Evolutionary conservation across 768 basidiomycete genomes (phyloP).

Genomic region (Pleurotus pulmonarius): DNA sequence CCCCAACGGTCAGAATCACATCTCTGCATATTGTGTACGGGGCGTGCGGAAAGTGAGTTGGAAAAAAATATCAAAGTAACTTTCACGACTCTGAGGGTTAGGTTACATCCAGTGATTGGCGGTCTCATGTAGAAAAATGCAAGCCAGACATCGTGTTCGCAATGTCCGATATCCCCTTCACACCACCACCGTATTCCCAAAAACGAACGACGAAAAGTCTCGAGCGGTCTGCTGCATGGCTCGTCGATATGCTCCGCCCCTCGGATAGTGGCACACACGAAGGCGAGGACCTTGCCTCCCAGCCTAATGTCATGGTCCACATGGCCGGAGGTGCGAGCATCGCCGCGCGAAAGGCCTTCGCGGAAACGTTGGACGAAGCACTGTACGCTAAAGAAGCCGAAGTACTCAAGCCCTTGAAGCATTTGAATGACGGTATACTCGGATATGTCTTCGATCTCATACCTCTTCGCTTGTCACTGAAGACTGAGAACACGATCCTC

Average conservation of each 20-base stretch:
- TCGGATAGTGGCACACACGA: slow-evolving; percentile 1
- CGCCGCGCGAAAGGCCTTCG: slow-evolving; percentile 62
- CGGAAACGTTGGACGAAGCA: slow-evolving; percentile 51
- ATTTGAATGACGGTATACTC: slow-evolving; percentile 62
- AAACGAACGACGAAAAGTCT: slow-evolving; percentile 75
- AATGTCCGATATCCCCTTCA: slow-evolving; percentile 67
- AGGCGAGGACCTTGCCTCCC: neutral
- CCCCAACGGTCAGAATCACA: slow-evolving; percentile 56
- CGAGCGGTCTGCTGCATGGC: slow-evolving; percentile 65
- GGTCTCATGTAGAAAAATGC: slow-evolving; percentile 43
- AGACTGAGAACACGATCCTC: slow-evolving; percentile 11
- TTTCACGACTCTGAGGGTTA: slow-evolving; percentile 19
- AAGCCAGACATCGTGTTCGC: slow-evolving; percentile 71
- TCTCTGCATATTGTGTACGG: slow-evolving; percentile 56
- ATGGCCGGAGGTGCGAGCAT: slow-evolving; percentile 60
- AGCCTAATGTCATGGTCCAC: slow-evolving; percentile 53
- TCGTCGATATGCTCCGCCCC: slow-evolving; percentile 46
- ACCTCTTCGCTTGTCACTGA: slow-evolving; percentile 34
- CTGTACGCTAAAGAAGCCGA: slow-evolving; percentile 55
- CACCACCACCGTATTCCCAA: slow-evolving; percentile 65
- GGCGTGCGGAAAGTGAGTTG: slow-evolving; percentile 68
- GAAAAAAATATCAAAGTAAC: no score
- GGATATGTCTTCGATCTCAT: slow-evolving; percentile 75
- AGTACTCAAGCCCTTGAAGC: slow-evolving; percentile 43
- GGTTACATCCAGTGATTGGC: slow-evolving; percentile 58